phyloP scores from a whole-genome alignment of 176 grass and related monocot genomes.

The sorghum (Sorghum bicolor) region DNA sequence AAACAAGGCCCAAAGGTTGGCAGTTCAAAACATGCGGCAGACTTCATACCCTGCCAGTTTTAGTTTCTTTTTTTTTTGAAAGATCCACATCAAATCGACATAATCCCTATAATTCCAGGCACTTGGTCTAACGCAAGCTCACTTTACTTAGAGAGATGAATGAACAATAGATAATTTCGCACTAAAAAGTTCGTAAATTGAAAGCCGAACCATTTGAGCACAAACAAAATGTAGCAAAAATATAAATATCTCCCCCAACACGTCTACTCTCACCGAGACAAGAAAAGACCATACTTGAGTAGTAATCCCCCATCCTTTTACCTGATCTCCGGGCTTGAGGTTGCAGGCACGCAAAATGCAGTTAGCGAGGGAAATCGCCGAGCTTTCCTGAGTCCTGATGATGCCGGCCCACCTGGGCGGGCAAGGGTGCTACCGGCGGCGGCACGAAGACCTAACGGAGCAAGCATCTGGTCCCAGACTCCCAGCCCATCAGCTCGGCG shows the following conservation, averaged over 20 bases:
- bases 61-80: background rate
- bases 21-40: background rate
- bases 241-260: background rate
- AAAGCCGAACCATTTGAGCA: background rate
- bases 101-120: no score
- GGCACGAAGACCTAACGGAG: background rate
- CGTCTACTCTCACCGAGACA: background rate
- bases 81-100: no score
- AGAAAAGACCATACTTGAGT: background rate
- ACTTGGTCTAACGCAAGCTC: background rate
- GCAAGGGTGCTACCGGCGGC: slow-evolving; percentile 23
- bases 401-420: slow-evolving; percentile 30
- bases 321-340: background rate
- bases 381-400: slow-evolving; percentile 18
- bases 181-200: background rate
- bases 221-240: background rate
- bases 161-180: background rate
- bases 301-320: background rate
- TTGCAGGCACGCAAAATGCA: slow-evolving; percentile 17
- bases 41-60: no score
- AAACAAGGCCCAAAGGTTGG: background rate
- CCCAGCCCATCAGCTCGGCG: background rate
- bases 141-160: background rate
- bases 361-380: slow-evolving; percentile 9
- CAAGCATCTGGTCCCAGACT: background rate